Percentiles rank a stretch among this genome's conserved stretches.
These are phyloP conservation scores for Tricholoma matsutake DNA, from an alignment of 768 basidiomycete species.

Conservation along the genomic window DNA sequence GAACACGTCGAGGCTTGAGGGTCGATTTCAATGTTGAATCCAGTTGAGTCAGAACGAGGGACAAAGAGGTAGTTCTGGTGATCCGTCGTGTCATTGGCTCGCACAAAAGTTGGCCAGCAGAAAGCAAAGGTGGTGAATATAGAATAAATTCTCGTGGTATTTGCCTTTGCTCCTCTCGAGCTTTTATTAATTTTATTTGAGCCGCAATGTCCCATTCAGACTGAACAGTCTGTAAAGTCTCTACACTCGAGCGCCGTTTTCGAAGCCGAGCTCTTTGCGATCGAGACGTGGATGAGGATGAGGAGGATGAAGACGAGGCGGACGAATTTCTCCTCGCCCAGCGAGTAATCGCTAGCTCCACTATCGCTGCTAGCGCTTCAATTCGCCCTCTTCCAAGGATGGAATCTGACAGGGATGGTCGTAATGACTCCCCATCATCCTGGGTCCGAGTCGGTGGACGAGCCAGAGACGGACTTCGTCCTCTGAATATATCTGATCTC, in stretches of 20 bases:
- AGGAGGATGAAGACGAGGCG: slow-evolving; percentile 38
- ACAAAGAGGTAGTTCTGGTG: slow-evolving; percentile 44
- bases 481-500: slow-evolving; percentile 60
- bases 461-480: slow-evolving; percentile 37
- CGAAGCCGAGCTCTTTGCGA: slow-evolving; percentile 40
- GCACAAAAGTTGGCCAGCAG: neutral
- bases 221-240: slow-evolving; percentile 47
- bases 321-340: slow-evolving; percentile 60
- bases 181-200: slow-evolving; percentile 55
- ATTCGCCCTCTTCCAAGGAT: slow-evolving; percentile 38
- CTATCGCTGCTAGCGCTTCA: slow-evolving; percentile 54
- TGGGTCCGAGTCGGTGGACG: slow-evolving; percentile 21
- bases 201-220: slow-evolving; percentile 62
- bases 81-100: slow-evolving; percentile 24
- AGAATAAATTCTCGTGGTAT: slow-evolving; percentile 64
- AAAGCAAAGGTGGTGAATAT: slow-evolving; percentile 48
- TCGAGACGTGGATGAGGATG: slow-evolving; percentile 40
- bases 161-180: slow-evolving; percentile 56
- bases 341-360: slow-evolving; percentile 68
- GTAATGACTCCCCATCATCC: slow-evolving; percentile 32
- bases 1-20: slow-evolving; percentile 28
- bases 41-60: slow-evolving; percentile 46
- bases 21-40: slow-evolving; percentile 45
- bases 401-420: slow-evolving; percentile 40
- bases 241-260: slow-evolving; percentile 42